Conservation (phyloP, 1,139 yeast species). For the Magnusiomyces clavatus region DNA sequence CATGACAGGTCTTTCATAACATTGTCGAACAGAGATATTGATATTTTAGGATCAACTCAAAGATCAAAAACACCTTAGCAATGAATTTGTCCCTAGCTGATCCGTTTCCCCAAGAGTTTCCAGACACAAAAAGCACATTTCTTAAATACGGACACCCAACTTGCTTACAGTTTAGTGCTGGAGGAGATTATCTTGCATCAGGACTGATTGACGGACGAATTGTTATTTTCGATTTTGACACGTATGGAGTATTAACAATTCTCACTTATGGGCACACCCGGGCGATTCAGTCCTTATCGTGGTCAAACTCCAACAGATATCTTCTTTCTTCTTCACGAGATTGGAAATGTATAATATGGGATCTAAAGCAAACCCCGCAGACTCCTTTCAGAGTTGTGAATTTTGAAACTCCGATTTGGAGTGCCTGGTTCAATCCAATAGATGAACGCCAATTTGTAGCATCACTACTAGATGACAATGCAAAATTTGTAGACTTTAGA, state of each 20-base stretch:
- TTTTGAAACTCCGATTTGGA: conserved; percentile 71
- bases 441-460: conserved; percentile 43
- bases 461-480: conserved; percentile 32
- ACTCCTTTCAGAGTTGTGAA: conserved; percentile 31
- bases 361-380: conserved; percentile 38
- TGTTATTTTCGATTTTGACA: conserved; percentile 68
- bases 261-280: conserved; percentile 54
- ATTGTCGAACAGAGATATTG: too few species aligned
- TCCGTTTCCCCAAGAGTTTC: conserved; percentile 90
- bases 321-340: conserved; percentile 74
- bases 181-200: conserved; percentile 84
- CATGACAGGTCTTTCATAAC: too few species aligned
- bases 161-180: conserved; percentile 58
- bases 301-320: conserved; percentile 73
- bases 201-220: conserved; percentile 79
- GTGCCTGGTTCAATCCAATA: conserved; percentile 51
- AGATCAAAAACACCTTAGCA: too few species aligned
- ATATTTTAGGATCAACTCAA: too few species aligned
- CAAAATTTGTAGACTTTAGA: conserved; percentile 26
- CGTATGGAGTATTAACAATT: conserved; percentile 49
- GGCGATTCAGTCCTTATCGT: conserved; percentile 64
- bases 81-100: conserved; percentile 87
- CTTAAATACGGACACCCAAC: conserved; percentile 67
- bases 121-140: conserved; percentile 68
- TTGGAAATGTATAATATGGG: conserved; percentile 83